A percentile compares a stretch with the other conserved stretches of the same genome.
These are phyloP conservation scores for Aspergillus flavus DNA, from an alignment of 2,329 filamentous ascomycete species.

Conservation along the genomic window DNA sequence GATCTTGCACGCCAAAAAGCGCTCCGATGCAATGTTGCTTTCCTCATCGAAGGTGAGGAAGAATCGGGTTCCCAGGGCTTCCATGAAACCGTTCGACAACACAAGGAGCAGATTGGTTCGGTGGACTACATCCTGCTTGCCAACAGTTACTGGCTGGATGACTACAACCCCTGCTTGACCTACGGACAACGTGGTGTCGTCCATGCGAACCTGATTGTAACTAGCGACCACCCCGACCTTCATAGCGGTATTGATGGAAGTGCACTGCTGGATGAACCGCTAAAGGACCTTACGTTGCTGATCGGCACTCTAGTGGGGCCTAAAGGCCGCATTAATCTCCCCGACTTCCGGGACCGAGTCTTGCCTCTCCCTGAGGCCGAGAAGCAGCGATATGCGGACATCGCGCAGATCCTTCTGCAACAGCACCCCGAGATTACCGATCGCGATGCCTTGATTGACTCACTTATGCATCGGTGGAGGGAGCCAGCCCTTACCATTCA, in stretches of 20 bases:
- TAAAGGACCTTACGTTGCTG: constrained; percentile 86
- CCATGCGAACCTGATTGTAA: constrained; percentile 85
- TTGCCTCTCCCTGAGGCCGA: constrained; percentile 74
- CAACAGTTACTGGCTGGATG: constrained; percentile 98
- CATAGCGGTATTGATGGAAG: constrained; percentile 98
- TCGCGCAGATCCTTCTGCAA: constrained; percentile 73
- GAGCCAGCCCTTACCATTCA: constrained; percentile 95
- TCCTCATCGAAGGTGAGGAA: constrained; percentile 95
- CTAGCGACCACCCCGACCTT: constrained; percentile 82
- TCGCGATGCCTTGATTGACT: constrained; percentile 73
- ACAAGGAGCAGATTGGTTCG: constrained; percentile 82
- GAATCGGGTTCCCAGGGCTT: constrained; percentile 93
- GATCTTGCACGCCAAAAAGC: constrained; percentile 83
- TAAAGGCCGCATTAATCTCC: constrained; percentile 79
- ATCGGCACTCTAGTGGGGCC: constrained; percentile 79
- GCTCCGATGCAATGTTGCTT: constrained; percentile 85
- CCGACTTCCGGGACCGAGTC: constrained; percentile 85
- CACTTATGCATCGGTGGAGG: constrained; percentile 90
- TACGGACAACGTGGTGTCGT: constrained; percentile 93
- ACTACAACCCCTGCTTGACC: constrained; percentile 91
- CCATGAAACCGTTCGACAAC: constrained; percentile 74
- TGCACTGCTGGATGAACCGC: constrained; percentile 81
- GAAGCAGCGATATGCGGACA: constrained; percentile 79
- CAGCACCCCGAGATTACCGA: constrained; percentile 67
- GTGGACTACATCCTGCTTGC: constrained; percentile 94